Percentiles rank a stretch among this genome's conserved stretches.
These are phyloP conservation scores for Diplocarpon rosae DNA, from an alignment of 2,329 filamentous ascomycete species.

Conservation along the genomic window DNA sequence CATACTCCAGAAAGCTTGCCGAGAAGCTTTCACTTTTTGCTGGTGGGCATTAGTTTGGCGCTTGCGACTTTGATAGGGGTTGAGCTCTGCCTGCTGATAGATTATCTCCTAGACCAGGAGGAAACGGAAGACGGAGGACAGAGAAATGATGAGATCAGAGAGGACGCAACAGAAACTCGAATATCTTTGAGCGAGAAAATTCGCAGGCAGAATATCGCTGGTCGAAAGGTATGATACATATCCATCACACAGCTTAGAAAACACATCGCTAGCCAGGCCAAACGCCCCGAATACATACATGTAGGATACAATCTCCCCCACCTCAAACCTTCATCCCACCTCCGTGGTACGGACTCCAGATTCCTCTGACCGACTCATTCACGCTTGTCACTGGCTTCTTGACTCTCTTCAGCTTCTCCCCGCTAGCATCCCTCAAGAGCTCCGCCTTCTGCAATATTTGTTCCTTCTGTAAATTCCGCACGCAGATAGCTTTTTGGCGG, in stretches of 20 bases:
- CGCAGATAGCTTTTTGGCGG: slow-evolving; percentile 72
- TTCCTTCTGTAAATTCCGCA: slow-evolving; percentile 70
- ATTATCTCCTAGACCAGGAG: neutral
- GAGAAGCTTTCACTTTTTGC: neutral
- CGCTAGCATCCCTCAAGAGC: slow-evolving; percentile 61
- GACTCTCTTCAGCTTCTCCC: slow-evolving; percentile 57
- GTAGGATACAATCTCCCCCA: slow-evolving; percentile 13
- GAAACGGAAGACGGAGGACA: neutral
- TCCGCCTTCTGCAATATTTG: slow-evolving; percentile 74
- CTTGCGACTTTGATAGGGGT: neutral
- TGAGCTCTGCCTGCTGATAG: neutral
- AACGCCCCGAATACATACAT: slow-evolving; percentile 19
- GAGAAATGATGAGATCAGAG: neutral
- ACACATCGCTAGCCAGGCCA: slow-evolving; percentile 1
- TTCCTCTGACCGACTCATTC: slow-evolving; percentile 55
- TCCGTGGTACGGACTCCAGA: slow-evolving; percentile 63
- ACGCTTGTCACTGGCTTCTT: slow-evolving; percentile 55
- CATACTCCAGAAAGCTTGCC: neutral
- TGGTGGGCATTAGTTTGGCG: neutral
- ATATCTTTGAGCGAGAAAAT: neutral
- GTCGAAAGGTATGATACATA: neutral
- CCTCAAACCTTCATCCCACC: slow-evolving; percentile 28
- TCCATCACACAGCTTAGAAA: no score
- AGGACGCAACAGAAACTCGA: neutral
- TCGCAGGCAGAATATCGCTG: neutral